Percentiles rank a stretch among this genome's conserved stretches.
Conservation (phyloP, 352 stramenopile genomes). For the Phytopythium montanum region DNA sequence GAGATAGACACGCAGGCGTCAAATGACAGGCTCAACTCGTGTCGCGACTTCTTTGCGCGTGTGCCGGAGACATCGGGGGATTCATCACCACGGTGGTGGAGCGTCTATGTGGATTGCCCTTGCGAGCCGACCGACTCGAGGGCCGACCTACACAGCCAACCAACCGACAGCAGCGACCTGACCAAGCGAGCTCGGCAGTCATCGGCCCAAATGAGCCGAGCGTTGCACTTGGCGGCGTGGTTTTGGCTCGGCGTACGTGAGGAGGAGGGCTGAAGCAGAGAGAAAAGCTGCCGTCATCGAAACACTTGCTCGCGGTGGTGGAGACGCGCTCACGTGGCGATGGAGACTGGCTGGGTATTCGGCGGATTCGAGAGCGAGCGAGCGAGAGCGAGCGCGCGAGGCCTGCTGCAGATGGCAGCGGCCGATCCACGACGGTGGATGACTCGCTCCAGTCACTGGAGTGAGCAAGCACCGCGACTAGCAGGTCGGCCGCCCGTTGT, state of each 20-base stretch:
- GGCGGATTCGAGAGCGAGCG: no score
- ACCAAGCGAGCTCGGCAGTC: neutral
- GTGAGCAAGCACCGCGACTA: neutral
- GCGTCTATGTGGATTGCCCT: neutral
- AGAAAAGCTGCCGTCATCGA: no score
- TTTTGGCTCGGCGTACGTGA: neutral
- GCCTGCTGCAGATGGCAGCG: no score
- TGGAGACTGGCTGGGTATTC: no score
- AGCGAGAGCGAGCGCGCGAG: no score
- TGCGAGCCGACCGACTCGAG: neutral
- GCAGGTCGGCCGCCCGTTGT: neutral
- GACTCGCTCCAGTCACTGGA: neutral
- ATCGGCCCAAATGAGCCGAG: neutral
- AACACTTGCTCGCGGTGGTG: no score
- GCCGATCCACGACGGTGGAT: neutral
- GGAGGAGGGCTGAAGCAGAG: no score
- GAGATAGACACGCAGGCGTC: neutral
- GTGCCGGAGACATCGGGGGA: neutral
- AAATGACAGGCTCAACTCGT: neutral
- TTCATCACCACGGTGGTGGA: neutral
- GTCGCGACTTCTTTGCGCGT: neutral
- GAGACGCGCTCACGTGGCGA: neutral
- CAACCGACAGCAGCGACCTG: neutral
- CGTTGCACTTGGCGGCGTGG: neutral
- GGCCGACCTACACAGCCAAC: neutral